Evolutionary conservation across 805 yeast species (phyloP).

Genomic region (Kluyveromyces aestuarii): DNA sequence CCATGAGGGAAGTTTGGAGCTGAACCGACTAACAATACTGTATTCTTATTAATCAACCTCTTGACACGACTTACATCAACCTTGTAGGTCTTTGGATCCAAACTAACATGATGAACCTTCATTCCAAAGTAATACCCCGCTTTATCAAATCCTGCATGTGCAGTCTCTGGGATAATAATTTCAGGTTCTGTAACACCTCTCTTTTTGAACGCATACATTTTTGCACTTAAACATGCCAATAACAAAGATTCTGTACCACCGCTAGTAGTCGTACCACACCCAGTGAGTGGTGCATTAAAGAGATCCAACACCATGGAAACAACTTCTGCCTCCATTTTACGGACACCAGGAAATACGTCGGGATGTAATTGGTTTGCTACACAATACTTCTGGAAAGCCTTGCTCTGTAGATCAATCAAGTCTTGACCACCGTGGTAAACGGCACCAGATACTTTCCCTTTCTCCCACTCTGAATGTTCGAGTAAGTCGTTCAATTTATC

Average conservation of each 20-base stretch:
- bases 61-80: constrained; percentile 58
- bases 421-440: constrained; percentile 94
- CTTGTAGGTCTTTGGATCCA: constrained; percentile 57
- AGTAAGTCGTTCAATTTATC: constrained; percentile 36
- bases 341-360: constrained; percentile 90
- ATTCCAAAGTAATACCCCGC: constrained; percentile 89
- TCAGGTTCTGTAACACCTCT: constrained; percentile 67
- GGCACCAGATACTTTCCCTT: constrained; percentile 87
- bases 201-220: constrained; percentile 55
- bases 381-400: constrained; percentile 66
- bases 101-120: constrained; percentile 68
- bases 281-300: constrained; percentile 67
- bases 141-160: constrained; percentile 93
- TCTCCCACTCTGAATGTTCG: constrained; percentile 71
- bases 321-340: constrained; percentile 94
- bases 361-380: constrained; percentile 96
- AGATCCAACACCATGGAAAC: constrained; percentile 80
- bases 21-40: constrained; percentile 81
- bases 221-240: constrained; percentile 80
- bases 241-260: constrained; percentile 95
- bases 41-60: constrained; percentile 62
- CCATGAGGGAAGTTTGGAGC: constrained; percentile 99
- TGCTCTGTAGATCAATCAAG: constrained; percentile 60
- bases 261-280: constrained; percentile 71
- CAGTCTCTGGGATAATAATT: constrained; percentile 78